Base-by-base conservation (phyloP, 371 early-diverging fungal species). In the Mucor irregularis region DNA sequence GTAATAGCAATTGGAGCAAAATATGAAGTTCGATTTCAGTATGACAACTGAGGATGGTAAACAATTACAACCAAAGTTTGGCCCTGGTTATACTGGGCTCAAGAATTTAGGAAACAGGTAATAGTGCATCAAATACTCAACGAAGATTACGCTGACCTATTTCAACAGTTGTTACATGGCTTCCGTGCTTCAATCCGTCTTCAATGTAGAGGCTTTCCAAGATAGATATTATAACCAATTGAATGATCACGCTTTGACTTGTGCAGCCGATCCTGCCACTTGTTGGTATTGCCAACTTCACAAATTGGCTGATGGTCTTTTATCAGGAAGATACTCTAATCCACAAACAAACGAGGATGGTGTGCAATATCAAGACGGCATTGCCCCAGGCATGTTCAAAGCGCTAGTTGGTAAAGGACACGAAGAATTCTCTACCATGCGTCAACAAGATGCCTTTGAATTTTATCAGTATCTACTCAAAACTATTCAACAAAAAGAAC, bases 81-180 rank as follows among this genome's bases (percentile, higher is more conserved):
- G 97, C 1, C 87, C 95, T 19, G 94, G 96, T 9, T 88, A 85
- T 62, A 97, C 97, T 16, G 99, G 99, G 2, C 73, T 98, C 21
- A 85, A 81, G 53, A 98, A 98, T 61, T 69, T 98, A 11, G 99
- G 99, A 28, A 98, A n/a, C n/a, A n/a, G n/a, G n/a, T n/a, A n/a
- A n/a, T n/a, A n/a, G n/a, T n/a, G n/a, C n/a, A n/a, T n/a, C n/a
- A n/a, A n/a, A n/a, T n/a, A n/a, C n/a, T n/a, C n/a, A n/a, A n/a
- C n/a, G n/a, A n/a, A n/a, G n/a, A n/a, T n/a, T n/a, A n/a, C n/a
- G n/a, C n/a, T n/a, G n/a, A n/a, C n/a, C n/a, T n/a, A n/a, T n/a
- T n/a, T n/a, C n/a, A n/a, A 98, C 78, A 91, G 96, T 56, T 98
- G 98, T 69, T 98, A 98, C 74, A 89, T 98, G 90, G 93, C 95